Evolutionary conservation across 2,329 filamentous ascomycete species (phyloP).

Genomic region (Fusarium palustre): DNA sequence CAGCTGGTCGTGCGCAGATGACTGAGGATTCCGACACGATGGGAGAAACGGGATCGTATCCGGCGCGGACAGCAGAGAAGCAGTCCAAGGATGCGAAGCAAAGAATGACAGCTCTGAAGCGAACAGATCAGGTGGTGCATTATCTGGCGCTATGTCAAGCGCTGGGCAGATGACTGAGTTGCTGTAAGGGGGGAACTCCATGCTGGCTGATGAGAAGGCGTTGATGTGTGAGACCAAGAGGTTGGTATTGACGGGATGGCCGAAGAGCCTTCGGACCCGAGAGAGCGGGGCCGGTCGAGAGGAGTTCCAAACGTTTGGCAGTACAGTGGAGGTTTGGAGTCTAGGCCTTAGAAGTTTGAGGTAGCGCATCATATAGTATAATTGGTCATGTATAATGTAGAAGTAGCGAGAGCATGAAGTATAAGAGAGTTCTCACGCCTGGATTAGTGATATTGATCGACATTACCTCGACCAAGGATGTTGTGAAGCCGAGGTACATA

Average conservation of each 20-base stretch:
- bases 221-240: conserved; percentile 18
- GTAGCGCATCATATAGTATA: conserved; percentile 26
- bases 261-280: conserved; percentile 15
- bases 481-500: conserved; percentile 35
- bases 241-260: conserved; percentile 4
- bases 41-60: conserved; percentile 51
- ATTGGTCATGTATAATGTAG: background rate
- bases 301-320: conserved; percentile 23
- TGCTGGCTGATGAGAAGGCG: conserved; percentile 33
- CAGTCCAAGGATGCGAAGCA: conserved; percentile 53
- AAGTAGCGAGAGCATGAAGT: background rate
- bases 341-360: conserved; percentile 20
- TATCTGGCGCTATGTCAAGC: conserved; percentile 47
- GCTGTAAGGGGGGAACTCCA: conserved; percentile 34
- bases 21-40: conserved; percentile 49
- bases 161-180: conserved; percentile 50
- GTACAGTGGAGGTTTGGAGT: conserved; percentile 19
- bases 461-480: conserved; percentile 15
- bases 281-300: conserved; percentile 24
- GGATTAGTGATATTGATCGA: conserved; percentile 4
- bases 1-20: conserved; percentile 50
- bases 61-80: conserved; percentile 45
- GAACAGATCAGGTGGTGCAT: conserved; percentile 46
- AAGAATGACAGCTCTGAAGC: conserved; percentile 50
- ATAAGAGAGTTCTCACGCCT: background rate